These are phyloP conservation scores for Artemisia annua DNA, from an alignment of 129 eudicot species.

Conservation along the genomic window DNA sequence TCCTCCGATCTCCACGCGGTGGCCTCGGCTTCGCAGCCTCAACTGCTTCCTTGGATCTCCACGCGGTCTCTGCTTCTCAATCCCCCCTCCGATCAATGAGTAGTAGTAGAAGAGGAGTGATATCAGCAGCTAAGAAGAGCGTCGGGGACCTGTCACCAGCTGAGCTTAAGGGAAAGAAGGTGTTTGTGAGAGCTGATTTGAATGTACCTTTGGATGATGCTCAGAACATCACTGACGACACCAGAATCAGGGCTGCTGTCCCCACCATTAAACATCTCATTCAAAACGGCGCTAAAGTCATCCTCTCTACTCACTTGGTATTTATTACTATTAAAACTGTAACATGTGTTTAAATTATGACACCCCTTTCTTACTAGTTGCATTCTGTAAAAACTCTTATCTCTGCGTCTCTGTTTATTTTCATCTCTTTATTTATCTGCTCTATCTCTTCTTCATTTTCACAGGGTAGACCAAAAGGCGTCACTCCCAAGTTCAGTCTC, in stretches of 20 bases:
- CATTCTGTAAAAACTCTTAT: no score
- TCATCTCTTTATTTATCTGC: no score
- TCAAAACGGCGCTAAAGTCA: constrained; percentile 65
- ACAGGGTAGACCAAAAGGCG: constrained; percentile 76
- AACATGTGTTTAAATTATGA: no score
- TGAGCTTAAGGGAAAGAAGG: constrained; percentile 77
- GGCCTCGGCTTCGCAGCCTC: constrained; percentile 5
- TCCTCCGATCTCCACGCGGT: background rate
- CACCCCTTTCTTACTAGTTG: no score
- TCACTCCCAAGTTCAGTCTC: constrained; percentile 65
- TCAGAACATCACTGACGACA: constrained; percentile 66
- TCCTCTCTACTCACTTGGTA: constrained; percentile 77
- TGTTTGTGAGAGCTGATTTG: constrained; percentile 67
- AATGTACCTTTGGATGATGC: constrained; percentile 57
- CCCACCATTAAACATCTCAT: constrained; percentile 64
- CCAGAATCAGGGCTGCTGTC: constrained; percentile 67
- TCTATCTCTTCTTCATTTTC: no score
- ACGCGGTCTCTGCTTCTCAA: background rate
- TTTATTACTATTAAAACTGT: no score
- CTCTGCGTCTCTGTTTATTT: no score
- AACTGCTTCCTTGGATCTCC: background rate
- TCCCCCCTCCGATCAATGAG: no score
- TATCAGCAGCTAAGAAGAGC: constrained; percentile 25
- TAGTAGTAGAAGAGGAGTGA: no score
- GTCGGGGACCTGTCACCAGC: constrained; percentile 73